Base-by-base conservation (phyloP, 495 filamentous ascomycete genomes). In the Penicillium goetzii region DNA sequence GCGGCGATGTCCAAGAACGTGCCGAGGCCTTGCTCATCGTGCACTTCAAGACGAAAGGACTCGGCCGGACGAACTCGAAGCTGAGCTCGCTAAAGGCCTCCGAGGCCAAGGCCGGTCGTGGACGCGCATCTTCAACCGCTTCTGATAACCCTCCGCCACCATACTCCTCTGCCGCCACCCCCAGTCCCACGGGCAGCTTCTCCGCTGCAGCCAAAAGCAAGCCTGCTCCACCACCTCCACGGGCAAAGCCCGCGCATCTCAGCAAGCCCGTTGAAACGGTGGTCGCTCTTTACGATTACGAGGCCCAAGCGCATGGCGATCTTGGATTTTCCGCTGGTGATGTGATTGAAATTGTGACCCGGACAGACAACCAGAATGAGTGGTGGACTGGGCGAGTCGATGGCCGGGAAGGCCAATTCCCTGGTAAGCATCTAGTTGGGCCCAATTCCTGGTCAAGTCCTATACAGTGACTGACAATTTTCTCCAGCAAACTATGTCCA, bases 261-360 rank as follows among this genome's bases (percentile, higher is more conserved):
- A 85, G 78, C 72, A 88, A 84, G n/a, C 84, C 85, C 2, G 74
- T 73, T 7, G 93, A 97, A 76, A 93, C 85, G 7, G 92, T 87
- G 30, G 92, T 88, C 12, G 92, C 92, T 17, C 74, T 96, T 54
- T 99, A 97, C 69, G 95, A 98, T 72, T 99, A 97, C 72, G 91
- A 97, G 64, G 95, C 95, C 21, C 93, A 97, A 69, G 93, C 93
- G 3, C 93, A 96, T 59, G 92, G 93, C 1, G 95, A 99, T 73
- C 81, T 99, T 57, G 96, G 90, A 69, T 99, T 99, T 72, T 86
- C 83, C 4, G 87, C 92, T 0, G 96, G 95, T 4, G 96, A 99
- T 62, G 78, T 91, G 30, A 98, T 99, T 68, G 93, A 97, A 74
- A 92, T 99, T 60, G 73, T 92, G 14, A 81, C 84, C 63, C 83